Evolutionary conservation across 164 flowering plant genomes (phyloP).

Genomic region (Chloranthus sessilifolius): DNA sequence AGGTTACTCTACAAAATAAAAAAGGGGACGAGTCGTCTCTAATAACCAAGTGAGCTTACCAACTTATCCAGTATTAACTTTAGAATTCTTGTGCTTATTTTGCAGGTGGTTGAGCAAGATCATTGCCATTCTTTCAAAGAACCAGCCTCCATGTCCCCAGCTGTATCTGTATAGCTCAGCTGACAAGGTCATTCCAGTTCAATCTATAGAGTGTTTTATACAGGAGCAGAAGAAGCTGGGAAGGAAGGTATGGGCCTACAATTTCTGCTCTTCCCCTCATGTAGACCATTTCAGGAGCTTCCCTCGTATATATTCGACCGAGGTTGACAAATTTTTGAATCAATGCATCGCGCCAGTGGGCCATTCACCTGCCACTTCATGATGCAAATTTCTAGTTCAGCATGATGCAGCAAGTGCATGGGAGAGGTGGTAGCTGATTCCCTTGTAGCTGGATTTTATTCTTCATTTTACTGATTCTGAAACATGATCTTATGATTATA

Average conservation of each 20-base stretch:
- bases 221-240: constrained; percentile 54
- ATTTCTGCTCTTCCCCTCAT: constrained; percentile 79
- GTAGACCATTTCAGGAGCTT: constrained; percentile 88
- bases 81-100: too few species aligned
- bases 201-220: constrained; percentile 50
- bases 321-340: constrained; percentile 48
- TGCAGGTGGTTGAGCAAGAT: constrained; percentile 60
- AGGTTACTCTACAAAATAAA: too few species aligned
- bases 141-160: constrained; percentile 77
- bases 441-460: too few species aligned
- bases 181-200: constrained; percentile 71
- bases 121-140: constrained; percentile 35
- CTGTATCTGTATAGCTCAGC: constrained; percentile 87
- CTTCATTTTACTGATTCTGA: too few species aligned
- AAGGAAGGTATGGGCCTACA: constrained; percentile 42
- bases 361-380: too few species aligned
- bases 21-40: too few species aligned
- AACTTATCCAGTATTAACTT: too few species aligned
- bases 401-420: too few species aligned
- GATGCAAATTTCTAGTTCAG: too few species aligned
- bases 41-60: too few species aligned
- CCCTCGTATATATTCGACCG: constrained; percentile 49
- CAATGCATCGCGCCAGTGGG: constrained; percentile 33
- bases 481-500: too few species aligned
- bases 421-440: too few species aligned